These are phyloP conservation scores for Naganishia sp. DNA, from an alignment of 1,284 basidiomycete genomes.

Conservation along the genomic window DNA sequence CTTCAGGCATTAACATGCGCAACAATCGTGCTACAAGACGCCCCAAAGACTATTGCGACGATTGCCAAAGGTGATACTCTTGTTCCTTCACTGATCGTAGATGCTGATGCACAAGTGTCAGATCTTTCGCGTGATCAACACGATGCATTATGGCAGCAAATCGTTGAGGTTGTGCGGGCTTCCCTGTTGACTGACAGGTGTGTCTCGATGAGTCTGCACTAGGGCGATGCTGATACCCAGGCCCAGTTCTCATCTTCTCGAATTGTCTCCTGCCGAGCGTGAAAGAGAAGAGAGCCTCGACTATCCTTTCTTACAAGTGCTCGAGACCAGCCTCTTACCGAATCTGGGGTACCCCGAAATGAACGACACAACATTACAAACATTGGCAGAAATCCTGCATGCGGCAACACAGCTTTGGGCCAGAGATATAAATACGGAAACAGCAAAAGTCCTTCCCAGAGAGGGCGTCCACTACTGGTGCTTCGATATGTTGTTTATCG, in stretches of 20 bases:
- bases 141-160: slow-evolving; percentile 78
- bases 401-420: slow-evolving; percentile 71
- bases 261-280: slow-evolving; percentile 64
- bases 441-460: slow-evolving; percentile 60
- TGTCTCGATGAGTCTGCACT: slow-evolving; percentile 37
- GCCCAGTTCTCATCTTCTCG: slow-evolving; percentile 54
- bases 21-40: slow-evolving; percentile 34
- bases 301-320: slow-evolving; percentile 70
- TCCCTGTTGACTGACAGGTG: slow-evolving; percentile 83
- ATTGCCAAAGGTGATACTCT: slow-evolving; percentile 31
- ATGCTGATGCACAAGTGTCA: slow-evolving; percentile 39
- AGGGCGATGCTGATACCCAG: slow-evolving; percentile 54
- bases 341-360: slow-evolving; percentile 68
- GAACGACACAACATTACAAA: slow-evolving; percentile 69
- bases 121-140: slow-evolving; percentile 64
- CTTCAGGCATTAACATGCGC: too few species aligned
- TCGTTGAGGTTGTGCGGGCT: slow-evolving; percentile 79
- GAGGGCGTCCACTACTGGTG: slow-evolving; percentile 94
- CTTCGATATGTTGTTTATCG: slow-evolving; percentile 75
- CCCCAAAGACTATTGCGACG: slow-evolving; percentile 34
- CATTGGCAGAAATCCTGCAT: slow-evolving; percentile 71
- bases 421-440: slow-evolving; percentile 31
- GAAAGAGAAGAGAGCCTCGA: slow-evolving; percentile 86
- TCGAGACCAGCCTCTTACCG: slow-evolving; percentile 78
- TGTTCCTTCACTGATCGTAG: not conserved